Evolutionary conservation across 345 rosid species (phyloP).

Genomic region (Citrus maxima): DNA sequence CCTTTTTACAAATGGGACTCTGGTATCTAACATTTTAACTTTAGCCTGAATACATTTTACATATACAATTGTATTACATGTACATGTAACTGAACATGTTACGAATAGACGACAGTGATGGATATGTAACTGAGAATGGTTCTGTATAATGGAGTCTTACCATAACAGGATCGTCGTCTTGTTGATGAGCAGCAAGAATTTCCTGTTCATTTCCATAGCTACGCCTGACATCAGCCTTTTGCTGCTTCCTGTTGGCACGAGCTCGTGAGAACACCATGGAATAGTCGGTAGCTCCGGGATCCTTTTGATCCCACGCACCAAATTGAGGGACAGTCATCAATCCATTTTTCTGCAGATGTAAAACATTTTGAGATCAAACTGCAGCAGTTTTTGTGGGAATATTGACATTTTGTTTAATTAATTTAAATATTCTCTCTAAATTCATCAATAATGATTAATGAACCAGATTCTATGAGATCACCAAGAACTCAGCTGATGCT

Average conservation of each 20-base stretch:
- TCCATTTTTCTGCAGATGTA: conserved; percentile 29
- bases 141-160: conserved; percentile 28
- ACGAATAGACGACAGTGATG: not conserved
- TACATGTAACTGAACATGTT: not conserved
- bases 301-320: conserved; percentile 72
- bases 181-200: conserved; percentile 24
- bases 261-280: conserved; percentile 65
- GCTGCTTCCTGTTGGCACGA: conserved; percentile 67
- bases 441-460: too few species aligned
- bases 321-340: conserved; percentile 69
- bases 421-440: too few species aligned
- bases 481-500: not conserved
- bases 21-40: conserved; percentile 11
- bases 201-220: conserved; percentile 61
- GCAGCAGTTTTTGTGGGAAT: too few species aligned
- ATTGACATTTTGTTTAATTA: too few species aligned
- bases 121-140: not conserved
- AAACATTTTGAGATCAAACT: too few species aligned
- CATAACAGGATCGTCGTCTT: conserved; percentile 46
- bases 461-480: too few species aligned
- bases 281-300: conserved; percentile 45
- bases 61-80: not conserved
- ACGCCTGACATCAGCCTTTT: conserved; percentile 37
- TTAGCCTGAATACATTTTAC: not conserved
- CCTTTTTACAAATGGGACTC: not conserved